Percentiles rank a stretch among this genome's conserved stretches.
These are phyloP conservation scores for Blastobotrys parvus DNA, from an alignment of 805 yeast species.

Conservation along the genomic window DNA sequence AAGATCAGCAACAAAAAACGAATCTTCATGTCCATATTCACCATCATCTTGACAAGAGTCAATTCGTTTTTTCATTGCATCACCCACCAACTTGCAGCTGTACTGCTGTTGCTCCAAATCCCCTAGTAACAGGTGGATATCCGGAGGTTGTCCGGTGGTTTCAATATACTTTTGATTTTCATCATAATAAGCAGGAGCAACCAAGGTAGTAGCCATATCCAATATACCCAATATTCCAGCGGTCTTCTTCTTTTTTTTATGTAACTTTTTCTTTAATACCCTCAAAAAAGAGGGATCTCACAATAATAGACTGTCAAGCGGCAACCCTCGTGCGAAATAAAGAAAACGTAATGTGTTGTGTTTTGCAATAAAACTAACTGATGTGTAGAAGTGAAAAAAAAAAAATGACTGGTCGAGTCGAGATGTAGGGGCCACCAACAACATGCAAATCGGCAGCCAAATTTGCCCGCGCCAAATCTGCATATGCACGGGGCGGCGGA, in stretches of 20 bases:
- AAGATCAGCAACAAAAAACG: constrained; percentile 83
- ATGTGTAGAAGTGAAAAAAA: neutral
- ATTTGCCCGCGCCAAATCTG: no score
- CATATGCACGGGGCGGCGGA: no score
- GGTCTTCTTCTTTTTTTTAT: neutral
- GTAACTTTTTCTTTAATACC: constrained; percentile 3
- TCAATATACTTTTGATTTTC: neutral
- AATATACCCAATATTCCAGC: neutral
- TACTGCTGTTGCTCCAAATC: neutral
- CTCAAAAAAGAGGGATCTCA: constrained; percentile 18
- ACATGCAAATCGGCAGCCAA: no score
- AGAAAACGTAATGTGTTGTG: neutral
- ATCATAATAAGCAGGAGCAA: neutral
- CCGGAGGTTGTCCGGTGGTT: neutral
- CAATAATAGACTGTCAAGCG: constrained; percentile 19
- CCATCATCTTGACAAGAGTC: constrained; percentile 46
- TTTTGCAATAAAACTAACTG: neutral
- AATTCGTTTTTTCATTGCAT: constrained; percentile 17
- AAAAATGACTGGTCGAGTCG: neutral
- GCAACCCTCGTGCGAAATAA: constrained; percentile 23
- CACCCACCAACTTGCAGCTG: constrained; percentile 9
- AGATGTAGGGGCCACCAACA: no score
- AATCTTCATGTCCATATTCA: constrained; percentile 69
- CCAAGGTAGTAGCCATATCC: neutral
- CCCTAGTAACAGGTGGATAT: neutral